Evolutionary conservation across 306 rosid genomes (phyloP).

Genomic region (Geum urbanum): DNA sequence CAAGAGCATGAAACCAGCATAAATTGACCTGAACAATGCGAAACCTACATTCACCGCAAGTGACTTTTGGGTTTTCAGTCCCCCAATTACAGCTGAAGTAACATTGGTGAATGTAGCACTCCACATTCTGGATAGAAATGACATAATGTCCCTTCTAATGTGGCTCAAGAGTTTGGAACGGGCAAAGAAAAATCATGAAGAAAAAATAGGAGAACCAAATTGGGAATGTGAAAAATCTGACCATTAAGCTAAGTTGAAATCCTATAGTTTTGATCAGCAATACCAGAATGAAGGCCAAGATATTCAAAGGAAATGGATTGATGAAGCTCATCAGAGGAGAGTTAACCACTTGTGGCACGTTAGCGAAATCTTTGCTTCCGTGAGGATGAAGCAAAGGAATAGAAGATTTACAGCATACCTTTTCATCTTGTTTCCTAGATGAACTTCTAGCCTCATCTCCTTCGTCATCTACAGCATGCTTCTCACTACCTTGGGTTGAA

Average conservation of each 20-base stretch:
- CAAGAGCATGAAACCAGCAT: conserved; percentile 12
- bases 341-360: background rate
- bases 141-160: conserved; percentile 15
- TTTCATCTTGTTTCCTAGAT: background rate
- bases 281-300: conserved; percentile 6
- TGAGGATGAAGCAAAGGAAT: background rate
- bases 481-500: background rate
- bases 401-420: background rate
- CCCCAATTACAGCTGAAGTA: conserved; percentile 8
- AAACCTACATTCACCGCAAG: no score
- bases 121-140: conserved; percentile 13
- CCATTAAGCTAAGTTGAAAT: conserved; percentile 18
- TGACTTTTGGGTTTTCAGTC: conserved; percentile 17
- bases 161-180: conserved; percentile 16
- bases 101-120: conserved; percentile 2
- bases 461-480: background rate
- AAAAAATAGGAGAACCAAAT: conserved; percentile 15
- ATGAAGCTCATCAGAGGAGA: background rate
- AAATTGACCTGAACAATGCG: conserved; percentile 18
- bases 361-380: background rate
- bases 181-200: conserved; percentile 23
- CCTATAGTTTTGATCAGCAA: conserved; percentile 10
- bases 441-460: background rate
- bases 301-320: conserved; percentile 7
- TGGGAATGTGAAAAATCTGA: conserved; percentile 20